A percentile compares a stretch with the other conserved stretches of the same genome.
Conservation (phyloP, 345 rosid genomes). For the Trapa incisa region DNA sequence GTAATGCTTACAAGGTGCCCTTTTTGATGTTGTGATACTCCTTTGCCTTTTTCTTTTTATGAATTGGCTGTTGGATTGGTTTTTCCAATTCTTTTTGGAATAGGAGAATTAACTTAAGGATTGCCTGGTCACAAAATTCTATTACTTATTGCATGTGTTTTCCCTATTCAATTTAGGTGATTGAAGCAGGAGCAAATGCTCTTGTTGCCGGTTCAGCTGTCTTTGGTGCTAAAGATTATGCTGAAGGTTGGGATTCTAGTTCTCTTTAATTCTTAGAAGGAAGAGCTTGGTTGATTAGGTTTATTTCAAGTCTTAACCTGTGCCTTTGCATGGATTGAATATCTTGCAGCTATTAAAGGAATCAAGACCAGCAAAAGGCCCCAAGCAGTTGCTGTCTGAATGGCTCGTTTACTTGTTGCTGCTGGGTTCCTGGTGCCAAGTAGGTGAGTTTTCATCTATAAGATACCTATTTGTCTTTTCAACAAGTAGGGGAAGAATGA, state of each 20-base stretch:
- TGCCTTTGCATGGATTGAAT: conserved; percentile 7
- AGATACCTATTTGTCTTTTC: too few relatives aligned
- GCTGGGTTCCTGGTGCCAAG: conserved; percentile 6
- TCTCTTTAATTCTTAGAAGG: neutral
- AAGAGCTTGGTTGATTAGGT: neutral
- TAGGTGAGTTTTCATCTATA: neutral
- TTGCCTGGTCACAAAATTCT: neutral
- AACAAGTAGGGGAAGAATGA: too few relatives aligned
- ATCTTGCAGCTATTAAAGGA: conserved; percentile 67
- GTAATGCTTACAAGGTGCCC: conserved; percentile 83
- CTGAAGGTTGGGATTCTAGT: conserved; percentile 47
- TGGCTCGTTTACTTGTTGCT: neutral
- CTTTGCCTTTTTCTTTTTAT: neutral
- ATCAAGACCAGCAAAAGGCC: conserved; percentile 89
- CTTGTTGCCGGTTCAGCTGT: conserved; percentile 98
- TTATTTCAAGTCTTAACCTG: neutral
- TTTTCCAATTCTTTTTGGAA: neutral
- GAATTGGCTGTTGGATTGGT: neutral
- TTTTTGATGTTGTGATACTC: neutral
- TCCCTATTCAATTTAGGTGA: conserved; percentile 39
- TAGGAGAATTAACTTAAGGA: neutral
- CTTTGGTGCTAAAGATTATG: conserved; percentile 94
- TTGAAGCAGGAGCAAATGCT: conserved; percentile 97
- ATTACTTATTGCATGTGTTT: neutral
- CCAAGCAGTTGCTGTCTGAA: conserved; percentile 65